phyloP scores from a whole-genome alignment of 2,329 filamentous ascomycete genomes.

The Incumbomyces delicatus region DNA sequence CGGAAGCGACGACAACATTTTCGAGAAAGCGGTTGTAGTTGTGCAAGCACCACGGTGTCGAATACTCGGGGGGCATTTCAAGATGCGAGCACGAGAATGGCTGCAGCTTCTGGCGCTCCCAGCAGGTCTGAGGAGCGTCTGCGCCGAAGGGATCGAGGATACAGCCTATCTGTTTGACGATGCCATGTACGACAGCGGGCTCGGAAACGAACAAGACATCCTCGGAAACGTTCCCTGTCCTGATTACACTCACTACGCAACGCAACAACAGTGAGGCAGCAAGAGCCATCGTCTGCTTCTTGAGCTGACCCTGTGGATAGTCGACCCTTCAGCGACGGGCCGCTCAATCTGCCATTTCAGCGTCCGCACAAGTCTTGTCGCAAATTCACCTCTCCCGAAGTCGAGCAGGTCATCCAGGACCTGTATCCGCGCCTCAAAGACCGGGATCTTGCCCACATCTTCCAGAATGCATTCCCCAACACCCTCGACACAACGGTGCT shows the following conservation, averaged over 20 bases:
- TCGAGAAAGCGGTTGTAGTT: no score
- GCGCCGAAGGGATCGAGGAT: slow-evolving; percentile 1
- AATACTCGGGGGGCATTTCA: not conserved
- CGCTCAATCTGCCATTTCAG: slow-evolving; percentile 73
- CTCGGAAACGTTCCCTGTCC: slow-evolving; percentile 19
- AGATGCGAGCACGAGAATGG: not conserved
- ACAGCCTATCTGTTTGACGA: slow-evolving; percentile 2
- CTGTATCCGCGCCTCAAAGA: slow-evolving; percentile 71
- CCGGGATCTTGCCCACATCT: slow-evolving; percentile 79
- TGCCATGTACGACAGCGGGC: slow-evolving; percentile 10
- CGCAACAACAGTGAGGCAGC: slow-evolving; percentile 14
- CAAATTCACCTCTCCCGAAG: slow-evolving; percentile 76
- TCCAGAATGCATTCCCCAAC: slow-evolving; percentile 91
- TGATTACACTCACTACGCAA: slow-evolving; percentile 23
- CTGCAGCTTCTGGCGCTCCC: slow-evolving; percentile 5
- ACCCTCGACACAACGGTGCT: slow-evolving; percentile 82
- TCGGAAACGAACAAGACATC: slow-evolving; percentile 8
- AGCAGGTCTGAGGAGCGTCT: slow-evolving; percentile 4
- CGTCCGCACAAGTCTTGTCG: slow-evolving; percentile 71
- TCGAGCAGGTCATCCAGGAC: slow-evolving; percentile 79
- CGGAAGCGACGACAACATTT: no score
- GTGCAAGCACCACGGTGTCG: no score
- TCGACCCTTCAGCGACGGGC: slow-evolving; percentile 68
- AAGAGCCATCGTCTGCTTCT: not conserved
- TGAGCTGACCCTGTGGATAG: slow-evolving; percentile 37